phyloP scores from a whole-genome alignment of 176 grass and related monocot genomes.

The Eleusine indica region DNA sequence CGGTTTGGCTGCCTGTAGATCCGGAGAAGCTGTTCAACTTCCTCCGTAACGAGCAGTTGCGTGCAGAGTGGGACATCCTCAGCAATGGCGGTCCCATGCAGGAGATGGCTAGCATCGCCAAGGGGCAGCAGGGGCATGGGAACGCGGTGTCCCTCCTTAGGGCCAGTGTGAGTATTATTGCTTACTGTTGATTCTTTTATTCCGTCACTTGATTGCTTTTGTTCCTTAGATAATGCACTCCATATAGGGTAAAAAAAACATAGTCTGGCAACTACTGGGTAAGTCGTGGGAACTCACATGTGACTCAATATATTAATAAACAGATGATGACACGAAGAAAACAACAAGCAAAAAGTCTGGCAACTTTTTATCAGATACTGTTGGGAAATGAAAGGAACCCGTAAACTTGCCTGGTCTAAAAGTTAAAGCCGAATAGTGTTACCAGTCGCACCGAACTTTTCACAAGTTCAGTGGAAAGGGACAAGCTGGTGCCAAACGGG shows the following conservation, averaged over 20 bases:
- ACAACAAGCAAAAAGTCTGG: slow-evolving; percentile 43
- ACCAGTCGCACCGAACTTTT: slow-evolving; percentile 32
- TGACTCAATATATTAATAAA: not conserved
- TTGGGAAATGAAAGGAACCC: slow-evolving; percentile 7
- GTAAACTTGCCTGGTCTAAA: slow-evolving; percentile 38
- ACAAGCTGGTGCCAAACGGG: slow-evolving; percentile 50
- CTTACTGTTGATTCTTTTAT: not conserved
- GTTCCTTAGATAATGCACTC: not conserved
- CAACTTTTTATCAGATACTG: slow-evolving; percentile 43
- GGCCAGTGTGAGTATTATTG: slow-evolving; percentile 69
- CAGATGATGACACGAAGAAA: slow-evolving; percentile 29
- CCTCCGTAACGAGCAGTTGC: slow-evolving; percentile 67
- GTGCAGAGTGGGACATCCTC: slow-evolving; percentile 87
- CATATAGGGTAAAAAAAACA: not conserved
- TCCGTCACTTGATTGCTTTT: not conserved
- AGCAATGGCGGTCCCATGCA: slow-evolving; percentile 95
- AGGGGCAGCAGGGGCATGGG: slow-evolving; percentile 80
- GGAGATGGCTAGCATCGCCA: slow-evolving; percentile 86
- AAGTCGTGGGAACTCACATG: slow-evolving; percentile 12
- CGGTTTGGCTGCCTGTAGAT: slow-evolving; percentile 75
- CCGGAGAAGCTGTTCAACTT: slow-evolving; percentile 71
- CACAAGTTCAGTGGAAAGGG: slow-evolving; percentile 46
- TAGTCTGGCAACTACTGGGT: not conserved
- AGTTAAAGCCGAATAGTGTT: slow-evolving; percentile 35
- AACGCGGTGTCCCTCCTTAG: slow-evolving; percentile 90